Conservation (phyloP, 2,329 filamentous ascomycete genomes). For the Erysiphe neolycopersici region DNA sequence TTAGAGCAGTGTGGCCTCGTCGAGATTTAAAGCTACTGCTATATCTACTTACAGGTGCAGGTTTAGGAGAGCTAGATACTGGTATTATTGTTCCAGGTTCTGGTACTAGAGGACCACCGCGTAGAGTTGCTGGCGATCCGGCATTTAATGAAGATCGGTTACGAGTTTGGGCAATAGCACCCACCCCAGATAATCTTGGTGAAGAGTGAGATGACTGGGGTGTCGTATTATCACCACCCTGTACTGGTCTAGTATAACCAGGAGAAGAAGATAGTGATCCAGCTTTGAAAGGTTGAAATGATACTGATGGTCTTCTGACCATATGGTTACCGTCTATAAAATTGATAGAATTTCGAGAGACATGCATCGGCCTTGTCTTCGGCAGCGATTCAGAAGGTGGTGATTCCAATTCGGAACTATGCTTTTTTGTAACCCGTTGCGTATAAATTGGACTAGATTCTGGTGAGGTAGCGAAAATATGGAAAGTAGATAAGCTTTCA, state of each 20-base stretch:
- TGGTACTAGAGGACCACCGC: constrained; percentile 31
- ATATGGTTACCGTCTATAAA: constrained; percentile 22
- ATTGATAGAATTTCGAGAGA: constrained; percentile 14
- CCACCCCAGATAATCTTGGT: constrained; percentile 21
- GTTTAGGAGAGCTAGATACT: constrained; percentile 50
- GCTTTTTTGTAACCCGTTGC: constrained; percentile 37
- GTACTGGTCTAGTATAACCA: constrained; percentile 14
- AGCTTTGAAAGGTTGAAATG: constrained; percentile 89
- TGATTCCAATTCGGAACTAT: constrained; percentile 33
- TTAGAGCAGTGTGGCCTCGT: constrained; percentile 49
- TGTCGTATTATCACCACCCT: constrained; percentile 10
- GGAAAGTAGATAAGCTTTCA: constrained; percentile 71
- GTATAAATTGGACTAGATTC: constrained; percentile 71
- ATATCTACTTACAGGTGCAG: constrained; percentile 53
- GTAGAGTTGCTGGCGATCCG: constrained; percentile 46
- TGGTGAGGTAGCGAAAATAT: constrained; percentile 49
- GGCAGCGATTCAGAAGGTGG: constrained; percentile 26
- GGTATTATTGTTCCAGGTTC: constrained; percentile 37
- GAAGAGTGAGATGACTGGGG: constrained; percentile 29
- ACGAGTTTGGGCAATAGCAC: constrained; percentile 28
- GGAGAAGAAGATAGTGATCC: constrained; percentile 85
- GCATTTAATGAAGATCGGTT: constrained; percentile 49
- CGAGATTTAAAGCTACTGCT: constrained; percentile 88
- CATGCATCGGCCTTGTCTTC: constrained; percentile 10
- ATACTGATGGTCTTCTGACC: constrained; percentile 52